Conservation (phyloP, 2,329 filamentous ascomycete species). For the Tothia fuscella region DNA sequence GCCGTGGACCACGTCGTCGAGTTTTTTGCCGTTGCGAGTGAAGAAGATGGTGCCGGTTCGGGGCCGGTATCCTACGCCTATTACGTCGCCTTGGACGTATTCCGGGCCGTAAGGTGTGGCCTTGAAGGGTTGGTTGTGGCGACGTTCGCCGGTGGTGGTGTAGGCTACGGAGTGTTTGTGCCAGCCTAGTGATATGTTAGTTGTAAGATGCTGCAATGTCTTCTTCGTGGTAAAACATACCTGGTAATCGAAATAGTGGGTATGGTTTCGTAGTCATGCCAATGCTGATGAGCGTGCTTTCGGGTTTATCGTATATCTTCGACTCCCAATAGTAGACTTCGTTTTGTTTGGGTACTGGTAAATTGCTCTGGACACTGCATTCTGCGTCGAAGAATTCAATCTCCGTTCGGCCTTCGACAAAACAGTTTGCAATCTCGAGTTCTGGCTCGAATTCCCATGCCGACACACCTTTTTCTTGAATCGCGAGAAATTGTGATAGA, state of each 20-base stretch:
- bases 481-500: constrained; percentile 90
- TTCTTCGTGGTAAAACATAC: constrained; percentile 51
- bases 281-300: constrained; percentile 74
- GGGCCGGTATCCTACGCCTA: constrained; percentile 89
- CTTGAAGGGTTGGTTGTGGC: constrained; percentile 86
- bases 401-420: constrained; percentile 90
- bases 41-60: constrained; percentile 95
- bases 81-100: constrained; percentile 86
- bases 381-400: constrained; percentile 99
- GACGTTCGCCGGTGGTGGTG: constrained; percentile 71
- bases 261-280: constrained; percentile 97
- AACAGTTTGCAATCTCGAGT: constrained; percentile 95
- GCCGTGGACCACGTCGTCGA: constrained; percentile 88
- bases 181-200: constrained; percentile 46
- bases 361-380: constrained; percentile 91
- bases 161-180: constrained; percentile 92
- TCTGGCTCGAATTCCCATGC: constrained; percentile 99
- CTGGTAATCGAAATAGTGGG: constrained; percentile 83
- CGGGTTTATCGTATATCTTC: constrained; percentile 96
- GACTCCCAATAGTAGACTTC: constrained; percentile 99
- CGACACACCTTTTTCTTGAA: constrained; percentile 98
- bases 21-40: constrained; percentile 92
- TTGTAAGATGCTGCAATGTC: constrained; percentile 8
- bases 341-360: constrained; percentile 96
- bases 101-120: constrained; percentile 69